These are phyloP conservation scores for Marchantia paleacea DNA, from an alignment of 225 moss, liverwort and hornwort species.

Conservation along the genomic window DNA sequence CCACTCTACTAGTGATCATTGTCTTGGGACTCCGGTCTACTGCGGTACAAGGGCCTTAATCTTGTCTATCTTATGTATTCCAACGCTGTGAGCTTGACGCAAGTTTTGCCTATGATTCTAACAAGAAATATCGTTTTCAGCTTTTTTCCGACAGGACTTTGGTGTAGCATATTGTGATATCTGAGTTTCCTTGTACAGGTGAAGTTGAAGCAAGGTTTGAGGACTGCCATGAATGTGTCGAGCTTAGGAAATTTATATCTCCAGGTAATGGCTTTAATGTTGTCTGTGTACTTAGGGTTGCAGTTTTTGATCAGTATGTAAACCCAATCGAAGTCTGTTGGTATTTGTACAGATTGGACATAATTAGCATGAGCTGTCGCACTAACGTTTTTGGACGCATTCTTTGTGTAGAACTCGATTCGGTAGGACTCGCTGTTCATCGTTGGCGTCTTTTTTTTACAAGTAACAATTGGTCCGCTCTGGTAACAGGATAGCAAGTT, in stretches of 20 bases:
- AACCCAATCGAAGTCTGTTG: too few species aligned
- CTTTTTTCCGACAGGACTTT: too few species aligned
- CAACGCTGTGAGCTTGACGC: too few species aligned
- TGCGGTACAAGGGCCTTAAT: too few species aligned
- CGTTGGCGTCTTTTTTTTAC: background rate
- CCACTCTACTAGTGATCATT: too few species aligned
- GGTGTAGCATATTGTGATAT: background rate
- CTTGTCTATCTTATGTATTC: too few species aligned
- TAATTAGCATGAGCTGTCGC: background rate
- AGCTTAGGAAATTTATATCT: slow-evolving; percentile 87
- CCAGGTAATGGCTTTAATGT: slow-evolving; percentile 40
- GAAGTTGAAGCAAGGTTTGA: slow-evolving; percentile 82
- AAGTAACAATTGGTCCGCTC: background rate
- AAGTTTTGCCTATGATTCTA: too few species aligned
- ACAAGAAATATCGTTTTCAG: too few species aligned
- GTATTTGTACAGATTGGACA: background rate
- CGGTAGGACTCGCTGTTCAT: background rate
- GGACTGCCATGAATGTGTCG: slow-evolving; percentile 82
- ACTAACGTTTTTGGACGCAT: background rate
- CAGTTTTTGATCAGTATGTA: background rate
- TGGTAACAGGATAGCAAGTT: slow-evolving; percentile 73
- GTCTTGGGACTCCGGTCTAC: too few species aligned
- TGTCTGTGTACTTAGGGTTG: background rate
- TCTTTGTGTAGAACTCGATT: background rate
- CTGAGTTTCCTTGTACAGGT: slow-evolving; percentile 36